phyloP scores from a whole-genome alignment of 2,329 filamentous ascomycete species.

The Tympanopsis confertula region DNA sequence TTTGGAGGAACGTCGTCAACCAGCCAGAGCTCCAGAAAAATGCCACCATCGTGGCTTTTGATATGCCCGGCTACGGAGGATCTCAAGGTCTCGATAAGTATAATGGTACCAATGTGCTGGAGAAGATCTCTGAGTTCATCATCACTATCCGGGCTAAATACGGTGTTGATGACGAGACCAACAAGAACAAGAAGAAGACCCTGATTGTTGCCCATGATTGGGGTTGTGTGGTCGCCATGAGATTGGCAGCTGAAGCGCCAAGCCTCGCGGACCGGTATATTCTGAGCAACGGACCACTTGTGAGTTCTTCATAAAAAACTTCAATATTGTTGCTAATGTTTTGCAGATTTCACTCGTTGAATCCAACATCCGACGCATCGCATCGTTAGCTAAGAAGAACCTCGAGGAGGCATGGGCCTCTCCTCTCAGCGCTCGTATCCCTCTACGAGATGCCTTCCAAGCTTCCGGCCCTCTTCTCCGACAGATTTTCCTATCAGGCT shows the following conservation, averaged over 20 bases:
- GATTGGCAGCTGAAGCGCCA: conserved; percentile 45
- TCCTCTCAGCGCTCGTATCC: background rate
- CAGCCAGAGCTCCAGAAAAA: conserved; percentile 20
- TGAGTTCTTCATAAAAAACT: conserved; percentile 16
- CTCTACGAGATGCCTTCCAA: background rate
- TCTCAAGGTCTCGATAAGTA: conserved; percentile 38
- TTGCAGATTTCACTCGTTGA: background rate
- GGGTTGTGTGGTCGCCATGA: conserved; percentile 36
- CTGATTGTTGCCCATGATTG: conserved; percentile 41
- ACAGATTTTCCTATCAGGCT: conserved; percentile 36
- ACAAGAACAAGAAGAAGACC: conserved; percentile 15
- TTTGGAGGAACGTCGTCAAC: conserved; percentile 36
- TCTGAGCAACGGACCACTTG: conserved; percentile 37
- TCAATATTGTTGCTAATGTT: background rate
- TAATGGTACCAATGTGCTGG: conserved; percentile 34
- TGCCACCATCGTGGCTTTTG: conserved; percentile 37
- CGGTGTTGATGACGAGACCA: background rate
- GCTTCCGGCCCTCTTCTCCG: conserved; percentile 28
- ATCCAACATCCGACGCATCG: background rate
- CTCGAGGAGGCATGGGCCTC: background rate
- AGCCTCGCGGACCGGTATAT: conserved; percentile 42
- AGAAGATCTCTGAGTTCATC: conserved; percentile 21
- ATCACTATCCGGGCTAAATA: background rate
- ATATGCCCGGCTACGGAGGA: conserved; percentile 46
- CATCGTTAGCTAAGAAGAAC: background rate